Conservation (phyloP, 2,329 filamentous ascomycete species). For the Fusarium musae region DNA sequence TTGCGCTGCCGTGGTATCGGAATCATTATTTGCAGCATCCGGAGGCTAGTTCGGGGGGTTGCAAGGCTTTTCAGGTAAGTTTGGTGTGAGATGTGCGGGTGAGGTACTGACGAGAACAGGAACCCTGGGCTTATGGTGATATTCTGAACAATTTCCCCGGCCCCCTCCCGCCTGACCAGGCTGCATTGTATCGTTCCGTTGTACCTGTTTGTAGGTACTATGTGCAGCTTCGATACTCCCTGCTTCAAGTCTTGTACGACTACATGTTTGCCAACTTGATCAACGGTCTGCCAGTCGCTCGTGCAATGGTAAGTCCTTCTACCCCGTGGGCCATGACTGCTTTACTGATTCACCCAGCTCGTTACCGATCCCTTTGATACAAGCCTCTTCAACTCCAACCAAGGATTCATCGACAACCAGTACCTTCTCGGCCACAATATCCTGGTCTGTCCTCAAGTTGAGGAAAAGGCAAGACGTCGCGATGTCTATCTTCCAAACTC, state of each 20-base stretch:
- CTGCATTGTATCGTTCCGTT: neutral
- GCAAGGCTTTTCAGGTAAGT: neutral
- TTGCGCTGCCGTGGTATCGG: neutral
- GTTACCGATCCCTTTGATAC: neutral
- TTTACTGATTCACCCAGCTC: neutral
- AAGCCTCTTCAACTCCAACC: neutral
- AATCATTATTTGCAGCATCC: conserved; percentile 6
- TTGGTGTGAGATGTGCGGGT: fast-evolving
- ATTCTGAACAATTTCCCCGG: neutral
- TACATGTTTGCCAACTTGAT: conserved; percentile 6
- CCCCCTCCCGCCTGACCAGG: neutral
- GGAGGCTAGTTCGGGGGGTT: neutral
- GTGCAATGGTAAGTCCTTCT: neutral
- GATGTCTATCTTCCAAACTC: neutral
- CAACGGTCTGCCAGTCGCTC: neutral
- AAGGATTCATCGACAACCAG: neutral
- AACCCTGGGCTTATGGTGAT: neutral
- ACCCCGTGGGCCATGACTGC: fast-evolving
- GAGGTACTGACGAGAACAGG: neutral
- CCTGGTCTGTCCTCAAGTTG: neutral
- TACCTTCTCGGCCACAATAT: conserved; percentile 1
- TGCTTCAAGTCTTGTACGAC: neutral
- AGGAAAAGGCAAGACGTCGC: neutral
- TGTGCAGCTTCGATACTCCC: neutral
- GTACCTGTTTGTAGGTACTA: neutral